These are phyloP conservation scores for Tanacetum coccineum DNA, from an alignment of 129 eudicot species.

Conservation along the genomic window DNA sequence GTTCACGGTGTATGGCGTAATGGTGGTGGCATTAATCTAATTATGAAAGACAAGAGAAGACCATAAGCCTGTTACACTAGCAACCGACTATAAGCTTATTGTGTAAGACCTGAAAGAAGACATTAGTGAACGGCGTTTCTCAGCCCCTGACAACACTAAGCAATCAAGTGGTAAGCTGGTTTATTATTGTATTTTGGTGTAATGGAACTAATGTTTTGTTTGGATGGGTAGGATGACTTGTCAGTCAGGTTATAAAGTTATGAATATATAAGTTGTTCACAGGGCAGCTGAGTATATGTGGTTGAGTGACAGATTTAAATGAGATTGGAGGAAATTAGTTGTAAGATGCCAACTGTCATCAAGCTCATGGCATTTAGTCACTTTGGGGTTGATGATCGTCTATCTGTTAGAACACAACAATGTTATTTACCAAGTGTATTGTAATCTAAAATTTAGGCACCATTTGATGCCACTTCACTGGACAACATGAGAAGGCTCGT, in stretches of 20 bases:
- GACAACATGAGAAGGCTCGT: constrained; percentile 95
- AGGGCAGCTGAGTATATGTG: constrained; percentile 14
- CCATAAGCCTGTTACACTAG: not conserved
- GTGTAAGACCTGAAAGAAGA: too few relatives aligned
- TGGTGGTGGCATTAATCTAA: constrained; percentile 81
- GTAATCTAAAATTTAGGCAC: constrained; percentile 52
- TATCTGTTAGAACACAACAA: not conserved
- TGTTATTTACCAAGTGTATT: not conserved
- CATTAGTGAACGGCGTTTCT: too few relatives aligned
- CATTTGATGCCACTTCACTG: constrained; percentile 76
- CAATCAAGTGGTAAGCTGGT: not conserved
- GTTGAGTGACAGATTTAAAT: too few relatives aligned
- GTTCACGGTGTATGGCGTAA: constrained; percentile 81
- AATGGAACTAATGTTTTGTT: constrained; percentile 1
- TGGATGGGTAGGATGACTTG: constrained; percentile 10
- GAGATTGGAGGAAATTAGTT: too few relatives aligned
- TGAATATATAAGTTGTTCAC: constrained; percentile 18
- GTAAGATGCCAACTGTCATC: too few relatives aligned
- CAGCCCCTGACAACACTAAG: too few relatives aligned
- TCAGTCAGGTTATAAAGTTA: constrained; percentile 6
- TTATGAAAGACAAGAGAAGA: constrained; percentile 37
- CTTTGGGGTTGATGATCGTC: too few relatives aligned
- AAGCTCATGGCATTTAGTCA: too few relatives aligned
- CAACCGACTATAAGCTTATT: too few relatives aligned
- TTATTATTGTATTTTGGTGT: not conserved